Percentiles rank a stretch among this genome's conserved stretches.
These are phyloP conservation scores for Gymnopilus dilepis DNA, from an alignment of 768 basidiomycete genomes.

Conservation along the genomic window DNA sequence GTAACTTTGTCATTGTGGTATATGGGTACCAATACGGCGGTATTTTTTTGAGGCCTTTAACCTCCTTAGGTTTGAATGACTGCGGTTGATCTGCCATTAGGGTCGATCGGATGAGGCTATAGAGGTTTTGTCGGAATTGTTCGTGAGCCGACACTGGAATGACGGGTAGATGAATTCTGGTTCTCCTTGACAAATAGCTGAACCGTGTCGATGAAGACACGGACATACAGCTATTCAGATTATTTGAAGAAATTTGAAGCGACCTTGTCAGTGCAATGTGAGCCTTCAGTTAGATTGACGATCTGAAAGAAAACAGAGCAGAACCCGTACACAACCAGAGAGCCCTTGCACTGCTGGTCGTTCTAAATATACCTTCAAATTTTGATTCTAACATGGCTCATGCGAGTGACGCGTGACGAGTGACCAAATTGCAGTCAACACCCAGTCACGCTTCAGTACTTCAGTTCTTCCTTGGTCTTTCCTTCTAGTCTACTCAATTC, in stretches of 20 bases:
- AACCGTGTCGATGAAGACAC: conserved; percentile 28
- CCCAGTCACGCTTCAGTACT: no score
- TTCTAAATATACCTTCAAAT: not conserved
- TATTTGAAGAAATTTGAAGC: no score
- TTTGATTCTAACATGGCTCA: no score
- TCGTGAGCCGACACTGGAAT: conserved; percentile 55
- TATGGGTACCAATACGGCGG: conserved; percentile 94
- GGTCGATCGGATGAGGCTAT: conserved; percentile 54
- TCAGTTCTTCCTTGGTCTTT: no score
- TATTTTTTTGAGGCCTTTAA: conserved; percentile 72
- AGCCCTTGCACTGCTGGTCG: not conserved
- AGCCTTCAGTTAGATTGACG: no score
- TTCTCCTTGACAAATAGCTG: conserved; percentile 36
- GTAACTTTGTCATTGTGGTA: conserved; percentile 89
- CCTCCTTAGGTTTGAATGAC: conserved; percentile 30
- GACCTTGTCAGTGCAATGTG: no score
- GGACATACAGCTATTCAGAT: conserved; percentile 24
- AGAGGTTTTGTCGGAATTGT: conserved; percentile 62
- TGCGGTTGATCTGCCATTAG: conserved; percentile 48
- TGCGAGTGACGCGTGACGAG: no score
- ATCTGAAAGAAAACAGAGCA: not conserved
- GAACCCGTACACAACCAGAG: not conserved
- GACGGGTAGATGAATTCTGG: conserved; percentile 44
- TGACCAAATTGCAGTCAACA: no score
- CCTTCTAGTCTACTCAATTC: no score